Base-by-base conservation (phyloP, 2,329 filamentous ascomycete species). In the Sporothrix schenckii region DNA sequence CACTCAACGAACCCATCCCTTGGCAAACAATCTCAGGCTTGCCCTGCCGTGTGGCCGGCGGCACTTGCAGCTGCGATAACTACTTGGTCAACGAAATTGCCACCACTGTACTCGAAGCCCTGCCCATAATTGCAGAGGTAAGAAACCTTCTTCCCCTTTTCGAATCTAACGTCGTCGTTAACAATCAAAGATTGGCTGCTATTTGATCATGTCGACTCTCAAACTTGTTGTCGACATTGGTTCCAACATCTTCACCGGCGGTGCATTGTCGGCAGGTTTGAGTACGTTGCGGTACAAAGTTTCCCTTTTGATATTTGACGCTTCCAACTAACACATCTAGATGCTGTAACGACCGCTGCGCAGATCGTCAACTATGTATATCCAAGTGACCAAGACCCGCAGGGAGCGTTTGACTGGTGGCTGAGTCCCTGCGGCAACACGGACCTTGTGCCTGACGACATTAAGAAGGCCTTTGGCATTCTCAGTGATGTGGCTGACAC, bases 361-460 rank as follows among this genome's bases (percentile, higher is more conserved):
- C 70, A 74, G 27, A 66, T 72, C 30, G 70, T 68, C 21, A 49
- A 66, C 11, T 73, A 74, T 44, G 34, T 69, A 19, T 74, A 74
- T 30, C 60, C 69, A 7, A 66, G 67, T 5, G 70, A 73, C 49
- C 61, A 74, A 63, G 72, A 72, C 14, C 73, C 72, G 1, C 63
- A 67, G 10, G 72, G 71, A 11, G 73, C 73, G 4, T 74, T 74
- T 21, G 69, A 72, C n/a, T 73, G 70, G 72, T 74, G 73, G 73
- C 47, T 74, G 10, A 73, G 66, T 54, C 72, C 72, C 16, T 74
- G 73, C 49, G 72, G 73, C 21, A 71, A 69, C 16, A 73, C 66
- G 3, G 69, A 72, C 65, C 54, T 73, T n/a, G 73, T 74, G 16
- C 73, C 73, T 4, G 73, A 74, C 21, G 72, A 74, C 27, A 69